phyloP scores from a whole-genome alignment of 2,329 filamentous ascomycete species.

The Catunica adiposa region DNA sequence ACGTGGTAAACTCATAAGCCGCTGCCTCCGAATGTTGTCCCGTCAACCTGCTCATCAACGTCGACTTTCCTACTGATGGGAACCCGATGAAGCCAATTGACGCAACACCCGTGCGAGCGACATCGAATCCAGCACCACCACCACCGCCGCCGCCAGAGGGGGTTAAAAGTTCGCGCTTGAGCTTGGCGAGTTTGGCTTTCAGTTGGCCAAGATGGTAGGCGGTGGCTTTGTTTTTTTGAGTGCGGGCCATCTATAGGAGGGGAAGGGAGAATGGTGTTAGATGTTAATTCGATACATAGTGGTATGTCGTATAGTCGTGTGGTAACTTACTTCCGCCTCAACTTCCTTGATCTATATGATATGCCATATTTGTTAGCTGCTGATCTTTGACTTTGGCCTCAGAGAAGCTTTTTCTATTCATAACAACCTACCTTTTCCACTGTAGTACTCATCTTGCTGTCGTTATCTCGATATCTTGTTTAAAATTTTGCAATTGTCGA shows the following conservation, averaged over 20 bases:
- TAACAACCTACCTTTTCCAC: slow-evolving; percentile 68
- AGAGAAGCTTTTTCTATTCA: too few relatives aligned
- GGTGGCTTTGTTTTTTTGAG: slow-evolving; percentile 94
- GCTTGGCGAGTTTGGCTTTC: slow-evolving; percentile 94
- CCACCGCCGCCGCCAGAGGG: slow-evolving; percentile 62
- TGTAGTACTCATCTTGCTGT: slow-evolving; percentile 65
- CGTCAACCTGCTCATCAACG: slow-evolving; percentile 84
- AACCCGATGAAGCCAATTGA: slow-evolving; percentile 97
- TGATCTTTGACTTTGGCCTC: too few relatives aligned
- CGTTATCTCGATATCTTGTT: background rate
- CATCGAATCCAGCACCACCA: slow-evolving; percentile 82
- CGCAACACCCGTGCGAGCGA: slow-evolving; percentile 91
- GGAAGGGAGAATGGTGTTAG: slow-evolving; percentile 16
- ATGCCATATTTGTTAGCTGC: slow-evolving; percentile 6
- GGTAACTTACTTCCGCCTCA: slow-evolving; percentile 65
- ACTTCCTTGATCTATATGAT: slow-evolving; percentile 89
- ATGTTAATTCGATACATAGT: slow-evolving; percentile 13
- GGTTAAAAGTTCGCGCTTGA: slow-evolving; percentile 88
- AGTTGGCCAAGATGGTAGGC: slow-evolving; percentile 89
- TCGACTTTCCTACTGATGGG: slow-evolving; percentile 95
- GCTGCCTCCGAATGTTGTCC: slow-evolving; percentile 95
- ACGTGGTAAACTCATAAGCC: slow-evolving; percentile 95
- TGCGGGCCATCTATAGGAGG: slow-evolving; percentile 72
- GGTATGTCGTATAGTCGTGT: background rate
- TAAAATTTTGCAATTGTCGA: slow-evolving; percentile 8